These are phyloP conservation scores for Aspergillus melleus DNA, from an alignment of 2,329 filamentous ascomycete genomes.

Conservation along the genomic window DNA sequence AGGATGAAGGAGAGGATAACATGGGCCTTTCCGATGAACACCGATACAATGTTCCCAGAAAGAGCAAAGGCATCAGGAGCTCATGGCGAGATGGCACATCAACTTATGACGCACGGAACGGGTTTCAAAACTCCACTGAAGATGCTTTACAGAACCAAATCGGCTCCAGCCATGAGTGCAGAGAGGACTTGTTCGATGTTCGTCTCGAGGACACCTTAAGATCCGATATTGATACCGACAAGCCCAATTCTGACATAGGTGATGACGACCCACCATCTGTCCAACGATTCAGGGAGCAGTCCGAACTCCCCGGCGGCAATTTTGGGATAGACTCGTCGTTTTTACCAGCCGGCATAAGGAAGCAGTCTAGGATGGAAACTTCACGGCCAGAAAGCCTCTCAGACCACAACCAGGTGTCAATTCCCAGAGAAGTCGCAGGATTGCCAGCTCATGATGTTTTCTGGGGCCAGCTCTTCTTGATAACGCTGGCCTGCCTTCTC, in stretches of 20 bases:
- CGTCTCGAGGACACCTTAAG: slow-evolving; percentile 69
- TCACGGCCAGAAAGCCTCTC: slow-evolving; percentile 51
- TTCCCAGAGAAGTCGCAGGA: slow-evolving; percentile 63
- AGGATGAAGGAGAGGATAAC: slow-evolving; percentile 46
- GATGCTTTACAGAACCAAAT: slow-evolving; percentile 40
- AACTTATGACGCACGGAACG: slow-evolving; percentile 39
- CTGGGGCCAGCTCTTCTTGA: slow-evolving; percentile 87
- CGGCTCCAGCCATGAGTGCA: slow-evolving; percentile 51
- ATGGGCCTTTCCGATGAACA: slow-evolving; percentile 54
- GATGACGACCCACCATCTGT: slow-evolving; percentile 55
- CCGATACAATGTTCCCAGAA: slow-evolving; percentile 37
- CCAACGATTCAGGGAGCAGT: slow-evolving; percentile 54
- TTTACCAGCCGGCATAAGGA: slow-evolving; percentile 53
- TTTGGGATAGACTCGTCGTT: slow-evolving; percentile 42
- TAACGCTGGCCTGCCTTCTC: slow-evolving; percentile 78
- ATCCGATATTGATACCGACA: slow-evolving; percentile 45
- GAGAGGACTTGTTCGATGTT: slow-evolving; percentile 76
- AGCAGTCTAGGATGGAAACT: slow-evolving; percentile 48
- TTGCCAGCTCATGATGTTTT: slow-evolving; percentile 83
- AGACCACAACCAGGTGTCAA: slow-evolving; percentile 55
- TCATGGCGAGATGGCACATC: slow-evolving; percentile 56
- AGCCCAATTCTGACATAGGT: slow-evolving; percentile 37
- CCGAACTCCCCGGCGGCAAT: slow-evolving; percentile 40
- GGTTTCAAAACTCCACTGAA: slow-evolving; percentile 33
- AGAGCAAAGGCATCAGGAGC: slow-evolving; percentile 55